phyloP scores from a whole-genome alignment of 2,329 filamentous ascomycete species.

The Nothophoma quercina region DNA sequence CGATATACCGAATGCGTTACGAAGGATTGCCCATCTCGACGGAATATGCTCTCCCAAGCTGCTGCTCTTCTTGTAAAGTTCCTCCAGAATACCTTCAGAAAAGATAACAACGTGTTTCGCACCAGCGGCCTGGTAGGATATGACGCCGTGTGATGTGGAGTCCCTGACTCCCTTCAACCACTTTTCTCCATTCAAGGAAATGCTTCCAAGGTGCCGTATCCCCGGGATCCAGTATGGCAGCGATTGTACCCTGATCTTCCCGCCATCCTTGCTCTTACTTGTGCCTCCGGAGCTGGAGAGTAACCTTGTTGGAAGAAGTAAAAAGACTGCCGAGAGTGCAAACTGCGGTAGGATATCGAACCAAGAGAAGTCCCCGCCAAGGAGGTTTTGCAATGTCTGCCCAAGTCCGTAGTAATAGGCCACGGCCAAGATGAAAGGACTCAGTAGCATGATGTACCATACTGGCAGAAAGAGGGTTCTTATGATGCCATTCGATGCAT shows the following conservation, averaged over 20 bases:
- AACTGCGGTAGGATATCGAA: slow-evolving; percentile 42
- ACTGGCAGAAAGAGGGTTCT: slow-evolving; percentile 44
- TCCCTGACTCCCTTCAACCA: slow-evolving; percentile 54
- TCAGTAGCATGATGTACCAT: slow-evolving; percentile 41
- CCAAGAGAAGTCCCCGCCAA: slow-evolving; percentile 36
- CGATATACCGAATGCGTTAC: slow-evolving; percentile 42
- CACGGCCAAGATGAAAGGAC: slow-evolving; percentile 38
- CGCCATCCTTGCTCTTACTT: slow-evolving; percentile 31
- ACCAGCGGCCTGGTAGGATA: slow-evolving; percentile 60
- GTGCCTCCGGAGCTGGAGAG: slow-evolving; percentile 32
- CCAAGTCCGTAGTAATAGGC: slow-evolving; percentile 35
- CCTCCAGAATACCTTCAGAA: slow-evolving; percentile 55
- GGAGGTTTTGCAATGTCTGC: slow-evolving; percentile 21
- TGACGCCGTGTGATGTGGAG: slow-evolving; percentile 51
- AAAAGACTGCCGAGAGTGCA: slow-evolving; percentile 35
- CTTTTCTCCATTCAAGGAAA: slow-evolving; percentile 54
- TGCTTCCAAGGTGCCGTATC: slow-evolving; percentile 63
- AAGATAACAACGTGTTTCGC: slow-evolving; percentile 60
- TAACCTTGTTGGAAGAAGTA: slow-evolving; percentile 41
- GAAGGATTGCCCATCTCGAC: slow-evolving; percentile 31
- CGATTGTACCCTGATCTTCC: slow-evolving; percentile 54
- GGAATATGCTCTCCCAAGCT: slow-evolving; percentile 30
- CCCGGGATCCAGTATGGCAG: slow-evolving; percentile 68
- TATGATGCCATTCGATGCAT: slow-evolving; percentile 45
- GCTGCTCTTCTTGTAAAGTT: slow-evolving; percentile 31